These are phyloP conservation scores for Earliella scabrosa DNA, from an alignment of 1,284 basidiomycete species.

Conservation along the genomic window DNA sequence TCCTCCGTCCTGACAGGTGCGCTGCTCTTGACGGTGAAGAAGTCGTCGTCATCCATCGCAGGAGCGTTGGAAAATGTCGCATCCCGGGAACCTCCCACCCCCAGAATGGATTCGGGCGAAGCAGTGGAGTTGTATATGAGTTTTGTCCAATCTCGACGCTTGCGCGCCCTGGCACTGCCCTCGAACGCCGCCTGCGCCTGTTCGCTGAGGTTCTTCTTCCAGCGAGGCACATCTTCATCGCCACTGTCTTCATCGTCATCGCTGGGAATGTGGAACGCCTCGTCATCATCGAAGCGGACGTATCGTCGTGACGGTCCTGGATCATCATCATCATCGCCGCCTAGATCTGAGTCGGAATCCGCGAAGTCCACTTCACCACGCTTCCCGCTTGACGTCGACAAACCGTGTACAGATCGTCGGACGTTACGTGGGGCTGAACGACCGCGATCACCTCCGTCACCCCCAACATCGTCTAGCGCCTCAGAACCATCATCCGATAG, in stretches of 20 bases:
- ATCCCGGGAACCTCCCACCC: slow-evolving; percentile 40
- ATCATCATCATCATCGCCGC: slow-evolving; percentile 50
- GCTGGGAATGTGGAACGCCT: slow-evolving; percentile 53
- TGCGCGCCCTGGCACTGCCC: slow-evolving; percentile 45
- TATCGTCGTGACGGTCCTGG: slow-evolving; percentile 24
- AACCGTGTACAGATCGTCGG: slow-evolving; percentile 42
- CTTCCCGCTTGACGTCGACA: slow-evolving; percentile 41
- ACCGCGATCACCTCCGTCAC: slow-evolving; percentile 42
- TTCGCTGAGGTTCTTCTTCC: slow-evolving; percentile 78
- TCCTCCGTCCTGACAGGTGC: slow-evolving; percentile 51
- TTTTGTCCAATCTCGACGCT: slow-evolving; percentile 79
- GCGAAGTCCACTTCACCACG: slow-evolving; percentile 67
- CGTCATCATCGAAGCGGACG: slow-evolving; percentile 51
- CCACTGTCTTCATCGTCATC: slow-evolving; percentile 47
- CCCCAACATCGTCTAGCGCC: slow-evolving; percentile 25
- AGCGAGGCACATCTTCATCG: slow-evolving; percentile 59
- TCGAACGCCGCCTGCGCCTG: slow-evolving; percentile 60
- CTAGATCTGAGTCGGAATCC: slow-evolving; percentile 81
- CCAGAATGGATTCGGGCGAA: slow-evolving; percentile 74
- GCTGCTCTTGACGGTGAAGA: slow-evolving; percentile 67
- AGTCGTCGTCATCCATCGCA: slow-evolving; percentile 64
- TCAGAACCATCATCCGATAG: slow-evolving; percentile 32
- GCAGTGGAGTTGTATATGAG: slow-evolving; percentile 82
- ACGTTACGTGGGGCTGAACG: slow-evolving; percentile 51
- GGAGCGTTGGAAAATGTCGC: slow-evolving; percentile 36